phyloP scores from a whole-genome alignment of 495 filamentous ascomycete genomes.

The Neurospora discreta region DNA sequence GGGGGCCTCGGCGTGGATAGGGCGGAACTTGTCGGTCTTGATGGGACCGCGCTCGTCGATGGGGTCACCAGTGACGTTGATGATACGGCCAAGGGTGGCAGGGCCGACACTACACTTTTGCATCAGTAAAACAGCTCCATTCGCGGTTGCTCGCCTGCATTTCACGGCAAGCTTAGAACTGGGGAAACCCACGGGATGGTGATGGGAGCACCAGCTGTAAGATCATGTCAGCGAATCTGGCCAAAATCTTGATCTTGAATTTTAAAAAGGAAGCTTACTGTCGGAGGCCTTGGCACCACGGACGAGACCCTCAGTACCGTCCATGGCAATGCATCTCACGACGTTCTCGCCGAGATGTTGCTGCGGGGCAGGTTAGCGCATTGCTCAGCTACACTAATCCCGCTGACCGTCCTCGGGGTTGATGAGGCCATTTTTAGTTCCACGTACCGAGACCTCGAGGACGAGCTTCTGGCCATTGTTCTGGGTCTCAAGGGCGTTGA shows the following conservation, averaged over 20 bases:
- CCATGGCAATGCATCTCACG: constrained; percentile 99
- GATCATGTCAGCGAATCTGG: constrained; percentile 7
- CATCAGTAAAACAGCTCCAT: neutral
- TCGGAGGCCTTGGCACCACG: constrained; percentile 77
- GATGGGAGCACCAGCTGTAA: constrained; percentile 71
- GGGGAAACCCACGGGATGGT: constrained; percentile 55
- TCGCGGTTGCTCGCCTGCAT: neutral
- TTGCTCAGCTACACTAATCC: constrained; percentile 4
- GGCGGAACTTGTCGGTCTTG: constrained; percentile 74
- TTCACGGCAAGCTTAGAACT: neutral
- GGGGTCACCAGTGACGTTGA: constrained; percentile 99
- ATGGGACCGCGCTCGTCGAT: constrained; percentile 99
- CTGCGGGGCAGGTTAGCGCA: constrained; percentile 43
- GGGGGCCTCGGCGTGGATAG: constrained; percentile 92
- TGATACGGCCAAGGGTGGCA: constrained; percentile 94
- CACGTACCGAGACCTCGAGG: constrained; percentile 89
- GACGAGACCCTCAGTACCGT: constrained; percentile 98
- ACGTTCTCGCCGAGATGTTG: constrained; percentile 99
- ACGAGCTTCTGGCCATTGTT: constrained; percentile 93
- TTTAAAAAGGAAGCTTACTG: constrained; percentile 27
- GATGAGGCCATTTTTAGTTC: constrained; percentile 7
- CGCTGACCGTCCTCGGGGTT: neutral
- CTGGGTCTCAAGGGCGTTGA: constrained; percentile 85
- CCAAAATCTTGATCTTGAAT: neutral
- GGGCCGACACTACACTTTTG: constrained; percentile 52